Conservation (phyloP, 495 filamentous ascomycete genomes). For the Penicillium daleae region DNA sequence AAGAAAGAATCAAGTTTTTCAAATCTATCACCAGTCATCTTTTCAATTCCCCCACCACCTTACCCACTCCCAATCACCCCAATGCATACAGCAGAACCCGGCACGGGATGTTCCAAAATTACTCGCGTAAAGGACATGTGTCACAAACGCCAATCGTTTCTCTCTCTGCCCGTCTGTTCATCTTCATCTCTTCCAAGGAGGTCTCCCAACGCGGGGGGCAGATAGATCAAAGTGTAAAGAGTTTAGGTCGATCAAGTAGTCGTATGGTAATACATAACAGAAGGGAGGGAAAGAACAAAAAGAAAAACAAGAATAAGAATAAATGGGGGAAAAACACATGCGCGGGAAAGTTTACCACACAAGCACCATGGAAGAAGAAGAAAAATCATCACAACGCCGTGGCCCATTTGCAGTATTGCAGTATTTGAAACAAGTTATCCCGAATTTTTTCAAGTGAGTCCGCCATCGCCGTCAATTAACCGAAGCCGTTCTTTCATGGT, state of each 20-base stretch:
- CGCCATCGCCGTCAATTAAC: slow-evolving; percentile 80
- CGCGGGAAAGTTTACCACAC: slow-evolving; percentile 10
- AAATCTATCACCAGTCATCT: slow-evolving; percentile 9
- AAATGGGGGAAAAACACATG: slow-evolving; percentile 1
- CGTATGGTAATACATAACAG: slow-evolving; percentile 41
- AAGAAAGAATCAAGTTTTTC: slow-evolving; percentile 4
- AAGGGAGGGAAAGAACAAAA: slow-evolving; percentile 13
- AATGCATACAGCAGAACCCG: background rate
- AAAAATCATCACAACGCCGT: slow-evolving; percentile 34
- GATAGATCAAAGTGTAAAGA: slow-evolving; percentile 49
- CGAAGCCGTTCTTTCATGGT: slow-evolving; percentile 86
- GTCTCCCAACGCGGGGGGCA: slow-evolving; percentile 20
- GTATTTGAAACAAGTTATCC: slow-evolving; percentile 23
- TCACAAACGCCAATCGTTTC: background rate
- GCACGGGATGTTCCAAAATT: slow-evolving; percentile 3
- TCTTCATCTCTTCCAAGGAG: background rate
- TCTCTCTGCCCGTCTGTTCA: background rate
- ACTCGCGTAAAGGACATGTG: background rate
- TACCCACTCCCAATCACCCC: too few relatives aligned
- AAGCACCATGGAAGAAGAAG: slow-evolving; percentile 13
- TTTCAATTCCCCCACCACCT: background rate
- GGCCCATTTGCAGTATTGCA: slow-evolving; percentile 26
- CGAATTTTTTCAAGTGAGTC: slow-evolving; percentile 32
- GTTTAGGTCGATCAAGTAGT: slow-evolving; percentile 51
- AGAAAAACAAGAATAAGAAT: slow-evolving; percentile 24